These are phyloP conservation scores for Myxozyma neglecta DNA, from an alignment of 805 yeast species.

Conservation along the genomic window DNA sequence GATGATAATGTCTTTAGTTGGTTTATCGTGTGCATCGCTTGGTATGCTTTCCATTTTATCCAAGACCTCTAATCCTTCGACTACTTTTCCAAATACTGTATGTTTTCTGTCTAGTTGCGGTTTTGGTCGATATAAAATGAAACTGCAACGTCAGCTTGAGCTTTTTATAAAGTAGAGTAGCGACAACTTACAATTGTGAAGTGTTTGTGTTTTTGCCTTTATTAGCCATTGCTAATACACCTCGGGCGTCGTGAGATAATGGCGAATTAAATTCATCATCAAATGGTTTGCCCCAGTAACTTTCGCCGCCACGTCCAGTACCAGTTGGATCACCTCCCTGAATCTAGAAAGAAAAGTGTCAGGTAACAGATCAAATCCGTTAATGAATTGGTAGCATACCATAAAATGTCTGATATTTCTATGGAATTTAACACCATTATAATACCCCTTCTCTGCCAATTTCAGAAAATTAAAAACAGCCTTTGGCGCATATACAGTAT, in stretches of 20 bases:
- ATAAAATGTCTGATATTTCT: conserved; percentile 40
- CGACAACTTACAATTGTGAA: conserved; percentile 58
- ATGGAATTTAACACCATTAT: conserved; percentile 38
- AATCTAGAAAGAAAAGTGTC: conserved; percentile 17
- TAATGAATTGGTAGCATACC: conserved; percentile 14
- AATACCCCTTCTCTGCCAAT: conserved; percentile 46
- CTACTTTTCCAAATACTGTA: conserved; percentile 57
- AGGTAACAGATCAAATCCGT: not conserved
- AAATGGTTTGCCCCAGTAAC: conserved; percentile 36
- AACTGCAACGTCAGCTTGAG: conserved; percentile 38
- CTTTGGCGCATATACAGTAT: conserved; percentile 65
- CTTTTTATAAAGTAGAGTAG: not conserved
- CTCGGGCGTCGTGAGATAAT: conserved; percentile 73
- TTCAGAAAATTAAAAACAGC: conserved; percentile 51
- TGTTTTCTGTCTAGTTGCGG: conserved; percentile 68
- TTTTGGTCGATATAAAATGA: conserved; percentile 71
- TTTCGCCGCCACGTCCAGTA: conserved; percentile 40
- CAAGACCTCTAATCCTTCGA: conserved; percentile 51
- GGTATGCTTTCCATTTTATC: conserved; percentile 46
- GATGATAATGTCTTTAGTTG: conserved; percentile 25
- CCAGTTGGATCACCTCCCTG: conserved; percentile 44
- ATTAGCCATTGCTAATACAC: conserved; percentile 86
- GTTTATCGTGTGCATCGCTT: conserved; percentile 26
- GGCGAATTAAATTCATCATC: conserved; percentile 53
- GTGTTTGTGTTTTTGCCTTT: conserved; percentile 93